Evolutionary conservation across 352 stramenopile genomes (phyloP).

Genomic region (Pythium chondricola): DNA sequence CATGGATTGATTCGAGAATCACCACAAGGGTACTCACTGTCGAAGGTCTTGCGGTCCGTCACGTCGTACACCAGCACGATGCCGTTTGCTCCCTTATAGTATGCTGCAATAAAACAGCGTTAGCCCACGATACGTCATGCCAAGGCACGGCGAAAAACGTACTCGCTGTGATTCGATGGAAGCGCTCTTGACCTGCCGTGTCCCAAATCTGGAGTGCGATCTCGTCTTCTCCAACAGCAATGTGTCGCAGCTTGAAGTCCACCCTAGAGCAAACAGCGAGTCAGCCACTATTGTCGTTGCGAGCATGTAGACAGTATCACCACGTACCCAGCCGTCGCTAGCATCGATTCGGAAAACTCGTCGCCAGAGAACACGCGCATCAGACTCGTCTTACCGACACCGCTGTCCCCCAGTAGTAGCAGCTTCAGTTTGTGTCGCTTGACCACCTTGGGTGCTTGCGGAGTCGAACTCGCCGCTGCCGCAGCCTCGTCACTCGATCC

Average conservation of each 20-base stretch:
- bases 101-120: conserved; percentile 42
- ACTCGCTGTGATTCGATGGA: conserved; percentile 92
- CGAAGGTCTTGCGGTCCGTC: conserved; percentile 87
- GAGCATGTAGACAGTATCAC: not conserved
- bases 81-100: conserved; percentile 92
- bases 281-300: too few relatives aligned
- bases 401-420: conserved; percentile 86
- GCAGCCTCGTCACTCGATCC: conserved; percentile 12
- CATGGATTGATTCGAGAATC: too few relatives aligned
- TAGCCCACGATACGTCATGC: not conserved
- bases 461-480: conserved; percentile 2
- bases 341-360: conserved; percentile 86
- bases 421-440: conserved; percentile 88
- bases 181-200: conserved; percentile 91
- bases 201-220: conserved; percentile 93
- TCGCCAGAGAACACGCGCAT: conserved; percentile 92
- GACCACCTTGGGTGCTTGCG: conserved; percentile 32
- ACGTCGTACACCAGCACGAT: conserved; percentile 94
- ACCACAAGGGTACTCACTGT: too few relatives aligned
- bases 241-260: conserved; percentile 91
- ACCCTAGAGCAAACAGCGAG: conserved; percentile 54
- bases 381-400: conserved; percentile 90
- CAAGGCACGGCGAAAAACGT: conserved; percentile 21
- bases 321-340: conserved; percentile 85
- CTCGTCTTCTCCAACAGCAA: conserved; percentile 77